Conservation (phyloP, 2,329 filamentous ascomycete genomes). For the Colletotrichum liriopes region DNA sequence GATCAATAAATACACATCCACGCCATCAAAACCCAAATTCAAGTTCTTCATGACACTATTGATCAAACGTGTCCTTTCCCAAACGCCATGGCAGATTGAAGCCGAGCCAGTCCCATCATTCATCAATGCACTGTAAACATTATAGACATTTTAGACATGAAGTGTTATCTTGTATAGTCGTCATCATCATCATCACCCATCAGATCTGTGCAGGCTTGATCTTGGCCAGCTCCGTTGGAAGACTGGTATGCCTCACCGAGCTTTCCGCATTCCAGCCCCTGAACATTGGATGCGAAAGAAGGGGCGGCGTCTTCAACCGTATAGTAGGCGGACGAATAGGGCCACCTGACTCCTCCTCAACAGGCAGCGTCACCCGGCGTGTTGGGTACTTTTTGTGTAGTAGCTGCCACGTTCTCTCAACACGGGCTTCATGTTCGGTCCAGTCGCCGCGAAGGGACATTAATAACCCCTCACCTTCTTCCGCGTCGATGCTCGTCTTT, state of each 20-base stretch:
- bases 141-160: slow-evolving; percentile 9
- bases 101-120: slow-evolving; percentile 15
- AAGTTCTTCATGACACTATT: neutral
- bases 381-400: slow-evolving; percentile 41
- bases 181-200: neutral
- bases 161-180: neutral
- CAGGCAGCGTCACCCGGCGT: slow-evolving; percentile 29
- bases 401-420: slow-evolving; percentile 40
- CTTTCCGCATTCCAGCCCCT: slow-evolving; percentile 29
- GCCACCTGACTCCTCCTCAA: slow-evolving; percentile 25
- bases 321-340: slow-evolving; percentile 37
- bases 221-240: slow-evolving; percentile 35
- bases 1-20: neutral
- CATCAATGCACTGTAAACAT: slow-evolving; percentile 36
- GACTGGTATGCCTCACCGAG: slow-evolving; percentile 23
- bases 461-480: slow-evolving; percentile 26
- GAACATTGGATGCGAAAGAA: slow-evolving; percentile 42
- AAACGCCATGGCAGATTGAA: slow-evolving; percentile 15
- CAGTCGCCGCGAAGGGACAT: slow-evolving; percentile 29
- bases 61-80: neutral
- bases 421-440: slow-evolving; percentile 35
- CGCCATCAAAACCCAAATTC: neutral
- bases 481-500: neutral
- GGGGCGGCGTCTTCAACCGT: slow-evolving; percentile 34
- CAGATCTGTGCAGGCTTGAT: slow-evolving; percentile 36